Evolutionary conservation across 805 yeast species (phyloP).

Genomic region (Ogataea parapolymorpha): DNA sequence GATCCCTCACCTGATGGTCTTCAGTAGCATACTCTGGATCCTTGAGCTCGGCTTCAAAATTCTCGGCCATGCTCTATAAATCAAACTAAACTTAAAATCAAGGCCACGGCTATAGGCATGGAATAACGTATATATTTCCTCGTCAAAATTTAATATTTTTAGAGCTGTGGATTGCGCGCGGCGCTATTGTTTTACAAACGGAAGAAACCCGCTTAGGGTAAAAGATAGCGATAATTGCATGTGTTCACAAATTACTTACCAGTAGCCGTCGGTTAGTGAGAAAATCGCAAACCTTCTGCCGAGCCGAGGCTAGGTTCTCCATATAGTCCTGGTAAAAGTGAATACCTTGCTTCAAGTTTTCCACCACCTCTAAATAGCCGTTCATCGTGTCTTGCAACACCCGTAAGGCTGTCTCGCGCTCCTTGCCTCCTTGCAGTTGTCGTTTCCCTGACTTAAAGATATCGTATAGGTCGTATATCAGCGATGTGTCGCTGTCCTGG

Average conservation of each 20-base stretch:
- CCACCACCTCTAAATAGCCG: conserved; percentile 52
- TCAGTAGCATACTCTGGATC: background rate
- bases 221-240: no score
- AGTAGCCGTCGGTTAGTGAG: conserved; percentile 24
- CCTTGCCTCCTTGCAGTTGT: conserved; percentile 31
- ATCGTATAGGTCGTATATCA: conserved; percentile 37
- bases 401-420: conserved; percentile 50
- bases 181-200: background rate
- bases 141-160: no score
- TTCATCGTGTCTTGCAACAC: conserved; percentile 47
- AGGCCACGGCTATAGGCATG: no score
- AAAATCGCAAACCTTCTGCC: conserved; percentile 39
- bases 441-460: conserved; percentile 33
- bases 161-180: background rate
- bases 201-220: no score
- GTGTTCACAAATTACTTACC: conserved; percentile 8
- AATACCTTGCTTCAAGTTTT: conserved; percentile 64
- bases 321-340: conserved; percentile 66
- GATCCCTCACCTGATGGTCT: background rate
- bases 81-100: no score
- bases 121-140: background rate
- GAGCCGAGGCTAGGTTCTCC: conserved; percentile 35
- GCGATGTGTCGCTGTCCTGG: conserved; percentile 33
- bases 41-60: background rate
- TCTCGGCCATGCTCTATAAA: no score